These are phyloP conservation scores for Akanthomyces lecanii DNA, from an alignment of 2,329 filamentous ascomycete species.

Conservation along the genomic window DNA sequence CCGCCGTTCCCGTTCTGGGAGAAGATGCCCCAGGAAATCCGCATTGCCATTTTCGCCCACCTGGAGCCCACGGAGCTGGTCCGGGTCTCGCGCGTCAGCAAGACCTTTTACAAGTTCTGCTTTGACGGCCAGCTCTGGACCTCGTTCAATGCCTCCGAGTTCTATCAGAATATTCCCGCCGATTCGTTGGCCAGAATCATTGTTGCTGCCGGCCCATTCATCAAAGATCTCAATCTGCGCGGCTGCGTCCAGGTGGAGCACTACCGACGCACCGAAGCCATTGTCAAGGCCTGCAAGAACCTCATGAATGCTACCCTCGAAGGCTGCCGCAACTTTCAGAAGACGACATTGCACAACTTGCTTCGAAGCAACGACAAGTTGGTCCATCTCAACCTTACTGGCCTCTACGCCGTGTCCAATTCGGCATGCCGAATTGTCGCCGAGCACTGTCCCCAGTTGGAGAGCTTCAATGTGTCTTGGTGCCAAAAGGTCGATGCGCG, in stretches of 20 bases:
- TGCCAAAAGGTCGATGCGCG: conserved; percentile 79
- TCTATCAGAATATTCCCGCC: conserved; percentile 82
- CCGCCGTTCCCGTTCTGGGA: conserved; percentile 66
- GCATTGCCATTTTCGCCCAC: conserved; percentile 70
- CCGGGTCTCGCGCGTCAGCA: conserved; percentile 70
- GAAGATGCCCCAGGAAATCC: conserved; percentile 76
- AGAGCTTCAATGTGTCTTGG: conserved; percentile 87
- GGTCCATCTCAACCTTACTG: conserved; percentile 81
- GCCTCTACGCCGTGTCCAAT: conserved; percentile 75
- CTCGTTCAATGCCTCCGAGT: conserved; percentile 76
- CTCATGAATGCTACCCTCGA: conserved; percentile 84
- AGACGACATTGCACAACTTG: conserved; percentile 72
- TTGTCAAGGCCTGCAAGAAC: conserved; percentile 82
- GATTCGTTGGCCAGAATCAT: conserved; percentile 83
- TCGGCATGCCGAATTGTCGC: conserved; percentile 82
- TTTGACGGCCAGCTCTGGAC: conserved; percentile 96
- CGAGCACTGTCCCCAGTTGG: conserved; percentile 73
- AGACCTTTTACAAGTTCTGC: conserved; percentile 74
- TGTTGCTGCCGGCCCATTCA: conserved; percentile 78
- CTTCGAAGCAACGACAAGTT: conserved; percentile 70
- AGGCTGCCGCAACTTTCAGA: conserved; percentile 80
- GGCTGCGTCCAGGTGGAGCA: conserved; percentile 88
- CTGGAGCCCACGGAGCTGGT: conserved; percentile 78
- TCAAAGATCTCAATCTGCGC: conserved; percentile 83
- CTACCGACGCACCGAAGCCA: conserved; percentile 69